These are phyloP conservation scores for Sphaerosporella brunnea DNA, from an alignment of 495 filamentous ascomycete species.

Conservation along the genomic window DNA sequence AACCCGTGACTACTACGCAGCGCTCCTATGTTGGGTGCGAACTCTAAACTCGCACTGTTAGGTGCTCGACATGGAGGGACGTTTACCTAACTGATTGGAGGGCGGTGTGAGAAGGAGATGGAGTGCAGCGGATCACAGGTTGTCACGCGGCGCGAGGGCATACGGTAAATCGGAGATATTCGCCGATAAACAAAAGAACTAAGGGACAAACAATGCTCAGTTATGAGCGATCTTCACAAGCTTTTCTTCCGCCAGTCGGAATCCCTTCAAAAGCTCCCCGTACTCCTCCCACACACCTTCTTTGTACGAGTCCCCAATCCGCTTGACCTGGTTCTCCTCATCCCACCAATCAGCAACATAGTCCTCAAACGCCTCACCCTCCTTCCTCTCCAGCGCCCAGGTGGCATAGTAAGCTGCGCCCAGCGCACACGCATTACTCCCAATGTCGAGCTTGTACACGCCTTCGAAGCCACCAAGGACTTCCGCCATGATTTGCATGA, in stretches of 20 bases:
- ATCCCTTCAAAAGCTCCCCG: constrained; percentile 54
- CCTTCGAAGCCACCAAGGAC: constrained; percentile 79
- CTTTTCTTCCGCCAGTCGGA: constrained; percentile 58
- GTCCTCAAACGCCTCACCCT: constrained; percentile 55
- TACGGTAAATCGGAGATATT: no score
- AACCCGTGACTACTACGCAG: no score
- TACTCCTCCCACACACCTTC: constrained; percentile 56
- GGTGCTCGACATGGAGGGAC: no score
- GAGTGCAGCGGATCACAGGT: no score
- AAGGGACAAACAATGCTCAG: no score
- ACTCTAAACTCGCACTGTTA: no score
- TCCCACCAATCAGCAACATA: constrained; percentile 67
- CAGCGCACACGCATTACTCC: constrained; percentile 88
- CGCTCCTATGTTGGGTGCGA: no score
- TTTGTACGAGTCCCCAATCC: constrained; percentile 66
- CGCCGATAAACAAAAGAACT: no score
- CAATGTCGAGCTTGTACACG: constrained; percentile 79
- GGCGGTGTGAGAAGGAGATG: no score
- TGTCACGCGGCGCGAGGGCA: no score
- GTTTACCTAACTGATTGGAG: no score
- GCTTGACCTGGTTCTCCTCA: constrained; percentile 64
- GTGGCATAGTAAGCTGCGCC: constrained; percentile 95
- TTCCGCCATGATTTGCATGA: constrained; percentile 61
- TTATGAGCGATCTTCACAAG: constrained; percentile 33
- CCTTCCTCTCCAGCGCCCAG: constrained; percentile 60